A percentile compares a stretch with the other conserved stretches of the same genome.
phyloP scores from a whole-genome alignment of 257 asterid species.

The Petunia axillaris region DNA sequence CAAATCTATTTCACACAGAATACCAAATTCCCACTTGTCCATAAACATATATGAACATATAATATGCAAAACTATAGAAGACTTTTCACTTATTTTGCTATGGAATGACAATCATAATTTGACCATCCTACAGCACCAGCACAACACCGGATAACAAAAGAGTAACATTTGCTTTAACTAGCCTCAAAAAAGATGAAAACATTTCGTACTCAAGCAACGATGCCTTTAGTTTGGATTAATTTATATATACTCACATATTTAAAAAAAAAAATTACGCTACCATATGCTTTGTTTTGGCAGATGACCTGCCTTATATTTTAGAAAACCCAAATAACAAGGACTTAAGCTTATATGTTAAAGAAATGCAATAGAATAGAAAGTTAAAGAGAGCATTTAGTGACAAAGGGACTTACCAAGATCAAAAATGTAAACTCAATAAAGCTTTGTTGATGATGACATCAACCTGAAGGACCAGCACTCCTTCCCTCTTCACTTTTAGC shows the following conservation, averaged over 20 bases:
- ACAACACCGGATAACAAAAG: slow-evolving; percentile 25
- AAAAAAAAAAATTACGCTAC: too few species aligned
- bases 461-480: slow-evolving; percentile 51
- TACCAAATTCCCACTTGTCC: neutral
- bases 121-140: slow-evolving; percentile 30
- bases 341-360: neutral
- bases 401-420: slow-evolving; percentile 48
- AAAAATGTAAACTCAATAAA: slow-evolving; percentile 38
- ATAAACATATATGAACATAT: neutral
- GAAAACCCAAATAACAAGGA: slow-evolving; percentile 19
- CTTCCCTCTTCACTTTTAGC: slow-evolving; percentile 65
- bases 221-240: too few species aligned
- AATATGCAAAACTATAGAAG: neutral
- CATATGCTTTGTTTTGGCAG: too few species aligned
- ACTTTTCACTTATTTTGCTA: slow-evolving; percentile 34
- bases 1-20: neutral
- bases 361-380: slow-evolving; percentile 2
- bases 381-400: neutral
- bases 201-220: slow-evolving; percentile 26
- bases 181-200: slow-evolving; percentile 23
- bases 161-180: slow-evolving; percentile 39
- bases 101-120: slow-evolving; percentile 53
- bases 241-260: too few species aligned
- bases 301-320: neutral
- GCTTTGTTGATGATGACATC: slow-evolving; percentile 28